Base-by-base conservation (phyloP, 371 early-diverging fungal genomes). In the Batkoa obscura region DNA sequence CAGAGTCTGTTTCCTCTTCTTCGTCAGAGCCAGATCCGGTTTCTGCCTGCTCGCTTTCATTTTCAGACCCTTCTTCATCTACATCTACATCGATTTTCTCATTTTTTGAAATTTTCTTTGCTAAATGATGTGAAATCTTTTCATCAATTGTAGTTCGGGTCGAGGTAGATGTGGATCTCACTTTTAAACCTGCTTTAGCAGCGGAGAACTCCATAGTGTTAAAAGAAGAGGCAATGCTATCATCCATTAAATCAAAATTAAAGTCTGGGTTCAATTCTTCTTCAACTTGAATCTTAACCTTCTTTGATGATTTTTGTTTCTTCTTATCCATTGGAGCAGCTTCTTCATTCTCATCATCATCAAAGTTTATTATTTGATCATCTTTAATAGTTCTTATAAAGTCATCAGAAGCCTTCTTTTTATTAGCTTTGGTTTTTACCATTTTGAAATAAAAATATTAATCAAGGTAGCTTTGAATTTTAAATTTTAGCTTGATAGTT, bases 181-280 rank as follows among this genome's bases (percentile, higher is more conserved):
- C 62, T 61, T 81, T 84, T 31, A 88, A 67, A 60, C 80, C 79
- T 10, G 75, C 81, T 51, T 83, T 75, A 43, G 89, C 90, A 45
- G 77, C 74, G 2, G 79, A 75, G 58, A 94, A 90, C 59, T 91
- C 90, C 80, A 88, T 84, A 8, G 78, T 72, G 64, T 83, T 72
- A 13, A 68, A 67, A n/a, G 68, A 68, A 17, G 68, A 65, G 47
- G 70, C 67, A 32, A 70, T 59, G 45, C 73, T 75, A 48, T 81
- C 81, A 47, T 79, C 77, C 45, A 84, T 85, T 39, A 79, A 65
- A 51, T 83, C 82, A 58, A 93, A 85, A 1, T 78, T 72, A 54
- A 90, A 90, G 49, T 69, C 74, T 4, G 76, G 67, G 63, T 84
- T 39, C 41, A n/a, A n/a, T n/a, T n/a, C n/a, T n/a, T n/a, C n/a